These are phyloP conservation scores for Apiospora phragmitis DNA, from an alignment of 2,329 filamentous ascomycete species.

Conservation along the genomic window DNA sequence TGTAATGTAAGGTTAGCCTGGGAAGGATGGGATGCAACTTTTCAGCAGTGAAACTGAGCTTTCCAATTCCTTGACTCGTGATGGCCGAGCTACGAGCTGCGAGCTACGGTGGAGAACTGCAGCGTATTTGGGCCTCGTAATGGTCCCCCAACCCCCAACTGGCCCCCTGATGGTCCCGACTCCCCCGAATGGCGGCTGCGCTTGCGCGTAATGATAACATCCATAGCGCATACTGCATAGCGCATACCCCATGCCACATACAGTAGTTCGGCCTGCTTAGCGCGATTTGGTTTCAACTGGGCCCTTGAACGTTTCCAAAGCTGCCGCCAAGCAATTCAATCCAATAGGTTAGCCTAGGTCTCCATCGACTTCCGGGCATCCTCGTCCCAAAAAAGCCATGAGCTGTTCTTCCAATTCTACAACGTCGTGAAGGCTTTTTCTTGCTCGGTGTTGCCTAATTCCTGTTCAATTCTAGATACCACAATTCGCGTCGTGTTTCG, in stretches of 20 bases:
- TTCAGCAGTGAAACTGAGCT: background rate
- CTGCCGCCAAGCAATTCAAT: background rate
- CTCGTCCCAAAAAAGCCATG: background rate
- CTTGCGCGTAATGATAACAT: slow-evolving; percentile 3
- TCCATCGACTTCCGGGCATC: slow-evolving; percentile 1
- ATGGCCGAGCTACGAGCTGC: background rate
- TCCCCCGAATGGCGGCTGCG: background rate
- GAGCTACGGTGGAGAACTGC: background rate
- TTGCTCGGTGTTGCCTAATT: background rate
- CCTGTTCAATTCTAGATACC: background rate
- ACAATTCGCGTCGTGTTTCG: background rate
- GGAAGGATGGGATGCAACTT: background rate
- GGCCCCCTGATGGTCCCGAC: too few species aligned
- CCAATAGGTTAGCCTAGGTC: background rate
- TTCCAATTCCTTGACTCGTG: background rate
- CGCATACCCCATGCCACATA: too few species aligned
- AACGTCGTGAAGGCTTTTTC: background rate
- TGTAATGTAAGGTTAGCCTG: background rate
- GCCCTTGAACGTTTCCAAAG: background rate
- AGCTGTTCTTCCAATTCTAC: slow-evolving; percentile 2
- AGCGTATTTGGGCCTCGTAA: background rate
- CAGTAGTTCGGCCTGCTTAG: background rate
- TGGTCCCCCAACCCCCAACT: background rate
- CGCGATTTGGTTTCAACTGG: slow-evolving; percentile 5
- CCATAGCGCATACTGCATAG: too few species aligned